These are phyloP conservation scores for Berberis thunbergii DNA, from an alignment of 164 flowering plant species.

Conservation along the genomic window DNA sequence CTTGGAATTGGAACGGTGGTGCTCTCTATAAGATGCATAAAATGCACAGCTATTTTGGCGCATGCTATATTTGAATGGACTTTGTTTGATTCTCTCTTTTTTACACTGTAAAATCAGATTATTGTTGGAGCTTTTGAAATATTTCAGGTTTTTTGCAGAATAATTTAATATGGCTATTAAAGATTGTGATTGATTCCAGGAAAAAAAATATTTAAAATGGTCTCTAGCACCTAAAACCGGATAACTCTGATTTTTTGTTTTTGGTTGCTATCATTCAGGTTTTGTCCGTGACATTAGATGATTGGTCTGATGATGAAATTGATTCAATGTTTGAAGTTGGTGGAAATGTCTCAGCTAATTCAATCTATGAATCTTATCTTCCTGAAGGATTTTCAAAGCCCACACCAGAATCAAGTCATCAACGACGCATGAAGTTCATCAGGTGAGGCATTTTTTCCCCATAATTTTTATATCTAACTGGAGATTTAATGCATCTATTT, in stretches of 20 bases:
- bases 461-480: background rate
- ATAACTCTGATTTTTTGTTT: too few relatives aligned
- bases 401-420: slow-evolving; percentile 60
- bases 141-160: background rate
- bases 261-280: slow-evolving; percentile 39
- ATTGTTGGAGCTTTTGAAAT: background rate
- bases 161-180: too few relatives aligned
- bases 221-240: too few relatives aligned
- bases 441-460: slow-evolving; percentile 34
- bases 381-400: slow-evolving; percentile 77
- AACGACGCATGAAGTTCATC: slow-evolving; percentile 63
- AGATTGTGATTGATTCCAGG: too few relatives aligned
- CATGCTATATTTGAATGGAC: too few relatives aligned
- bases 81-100: too few relatives aligned
- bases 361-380: slow-evolving; percentile 86
- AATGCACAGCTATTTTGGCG: too few relatives aligned
- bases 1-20: too few relatives aligned
- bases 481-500: background rate
- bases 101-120: background rate
- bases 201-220: too few relatives aligned
- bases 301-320: slow-evolving; percentile 88
- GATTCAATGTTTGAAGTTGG: slow-evolving; percentile 95
- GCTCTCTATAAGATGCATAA: too few relatives aligned
- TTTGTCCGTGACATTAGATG: slow-evolving; percentile 92
- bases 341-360: slow-evolving; percentile 86